Percentiles rank a stretch among this genome's conserved stretches.
Evolutionary conservation across 2,329 filamentous ascomycete genomes (phyloP).

Genomic region (Ophiocordyceps robertsii): DNA sequence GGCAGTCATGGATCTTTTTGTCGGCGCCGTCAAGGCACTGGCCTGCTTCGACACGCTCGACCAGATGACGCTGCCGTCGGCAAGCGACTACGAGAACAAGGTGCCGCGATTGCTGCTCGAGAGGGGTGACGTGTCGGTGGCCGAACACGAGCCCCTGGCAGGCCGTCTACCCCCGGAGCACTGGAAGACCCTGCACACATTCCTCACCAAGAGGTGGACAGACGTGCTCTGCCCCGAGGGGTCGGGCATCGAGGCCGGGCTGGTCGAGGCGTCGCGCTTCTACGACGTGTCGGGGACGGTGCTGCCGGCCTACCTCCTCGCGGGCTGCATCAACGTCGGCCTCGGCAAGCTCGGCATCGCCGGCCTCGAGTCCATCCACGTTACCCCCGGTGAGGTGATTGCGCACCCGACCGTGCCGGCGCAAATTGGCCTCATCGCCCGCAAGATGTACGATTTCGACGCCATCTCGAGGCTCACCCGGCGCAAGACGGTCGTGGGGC

Average conservation of each 20-base stretch:
- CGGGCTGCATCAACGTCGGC: slow-evolving; percentile 28
- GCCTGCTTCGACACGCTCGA: slow-evolving; percentile 30
- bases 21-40: slow-evolving; percentile 29
- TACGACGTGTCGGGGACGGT: slow-evolving; percentile 37
- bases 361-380: slow-evolving; percentile 21
- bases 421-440: slow-evolving; percentile 30
- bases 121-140: slow-evolving; percentile 9
- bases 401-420: slow-evolving; percentile 33
- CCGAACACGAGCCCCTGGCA: not conserved
- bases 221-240: slow-evolving; percentile 25
- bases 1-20: slow-evolving; percentile 30
- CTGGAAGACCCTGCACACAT: slow-evolving; percentile 23
- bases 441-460: slow-evolving; percentile 11
- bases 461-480: slow-evolving; percentile 6
- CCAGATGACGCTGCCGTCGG: slow-evolving; percentile 30
- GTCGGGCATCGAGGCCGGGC: slow-evolving; percentile 23
- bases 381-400: slow-evolving; percentile 35
- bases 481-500: slow-evolving; percentile 4
- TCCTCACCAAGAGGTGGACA: slow-evolving; percentile 31
- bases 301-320: slow-evolving; percentile 32
- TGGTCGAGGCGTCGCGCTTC: slow-evolving; percentile 32
- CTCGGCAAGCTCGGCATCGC: slow-evolving; percentile 22
- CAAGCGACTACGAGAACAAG: slow-evolving; percentile 21
- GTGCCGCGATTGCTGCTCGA: slow-evolving; percentile 28
- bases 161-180: slow-evolving; percentile 24